These are phyloP conservation scores for Diaporthe helianthi DNA, from an alignment of 2,329 filamentous ascomycete species.

Conservation along the genomic window DNA sequence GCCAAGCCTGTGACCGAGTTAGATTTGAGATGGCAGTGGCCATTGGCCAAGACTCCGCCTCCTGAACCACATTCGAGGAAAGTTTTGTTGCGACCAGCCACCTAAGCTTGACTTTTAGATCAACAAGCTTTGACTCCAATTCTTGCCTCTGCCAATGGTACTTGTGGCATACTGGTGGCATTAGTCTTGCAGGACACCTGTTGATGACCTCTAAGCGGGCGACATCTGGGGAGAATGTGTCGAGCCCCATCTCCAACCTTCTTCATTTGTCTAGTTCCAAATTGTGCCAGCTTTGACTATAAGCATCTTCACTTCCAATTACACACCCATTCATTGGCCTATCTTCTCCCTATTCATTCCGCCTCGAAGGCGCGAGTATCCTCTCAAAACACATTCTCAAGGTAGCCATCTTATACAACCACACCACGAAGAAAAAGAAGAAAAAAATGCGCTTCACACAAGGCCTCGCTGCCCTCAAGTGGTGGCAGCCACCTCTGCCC, in stretches of 20 bases:
- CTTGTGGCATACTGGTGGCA: not conserved
- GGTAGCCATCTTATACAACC: too few species aligned
- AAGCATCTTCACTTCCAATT: not conserved
- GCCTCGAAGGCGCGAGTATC: not conserved
- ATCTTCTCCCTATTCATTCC: not conserved
- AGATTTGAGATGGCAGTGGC: conserved; percentile 8
- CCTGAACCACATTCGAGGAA: conserved; percentile 20
- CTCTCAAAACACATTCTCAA: not conserved
- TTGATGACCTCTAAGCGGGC: not conserved
- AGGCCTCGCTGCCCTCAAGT: conserved; percentile 6
- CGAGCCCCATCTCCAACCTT: not conserved
- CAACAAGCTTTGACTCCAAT: not conserved
- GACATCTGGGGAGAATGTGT: not conserved
- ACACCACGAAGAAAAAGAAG: not conserved
- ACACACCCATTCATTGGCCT: not conserved
- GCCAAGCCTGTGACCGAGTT: not conserved
- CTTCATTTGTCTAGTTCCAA: too few species aligned
- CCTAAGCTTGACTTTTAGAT: not conserved
- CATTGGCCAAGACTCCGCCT: conserved; percentile 29
- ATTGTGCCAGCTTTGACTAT: too few species aligned
- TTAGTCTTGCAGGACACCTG: not conserved
- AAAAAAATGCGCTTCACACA: not conserved
- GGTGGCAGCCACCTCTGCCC: conserved; percentile 7
- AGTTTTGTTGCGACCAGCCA: conserved; percentile 14
- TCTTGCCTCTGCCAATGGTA: not conserved